Percentiles rank a stretch among this genome's conserved stretches.
phyloP scores from a whole-genome alignment of 1,139 yeast species.

The Magnusiomyces ingens region DNA sequence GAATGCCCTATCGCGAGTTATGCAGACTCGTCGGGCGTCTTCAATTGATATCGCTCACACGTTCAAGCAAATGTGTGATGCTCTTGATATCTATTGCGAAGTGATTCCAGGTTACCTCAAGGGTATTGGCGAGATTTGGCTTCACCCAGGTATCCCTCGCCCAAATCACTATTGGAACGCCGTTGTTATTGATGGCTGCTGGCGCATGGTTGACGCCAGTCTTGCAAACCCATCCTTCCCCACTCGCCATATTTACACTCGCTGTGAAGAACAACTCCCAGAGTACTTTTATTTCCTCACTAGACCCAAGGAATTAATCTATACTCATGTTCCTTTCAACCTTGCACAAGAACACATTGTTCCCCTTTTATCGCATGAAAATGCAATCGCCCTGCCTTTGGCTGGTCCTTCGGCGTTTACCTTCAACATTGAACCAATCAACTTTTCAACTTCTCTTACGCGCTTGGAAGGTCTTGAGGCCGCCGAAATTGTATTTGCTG shows the following conservation, averaged over 20 bases:
- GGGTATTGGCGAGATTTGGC: slow-evolving; percentile 55
- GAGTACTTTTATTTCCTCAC: slow-evolving; percentile 68
- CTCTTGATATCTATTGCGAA: slow-evolving; percentile 66
- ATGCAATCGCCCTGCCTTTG: slow-evolving; percentile 76
- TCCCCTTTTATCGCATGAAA: slow-evolving; percentile 74
- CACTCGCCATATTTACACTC: slow-evolving; percentile 27
- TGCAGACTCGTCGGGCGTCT: slow-evolving; percentile 46
- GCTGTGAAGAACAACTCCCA: slow-evolving; percentile 18
- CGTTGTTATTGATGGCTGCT: slow-evolving; percentile 64
- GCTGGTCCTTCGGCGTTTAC: slow-evolving; percentile 74
- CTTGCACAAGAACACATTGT: slow-evolving; percentile 75
- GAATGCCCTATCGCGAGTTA: slow-evolving; percentile 25
- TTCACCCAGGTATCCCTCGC: slow-evolving; percentile 40
- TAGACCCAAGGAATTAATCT: slow-evolving; percentile 66
- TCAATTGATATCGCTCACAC: slow-evolving; percentile 72
- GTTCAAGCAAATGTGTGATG: slow-evolving; percentile 64
- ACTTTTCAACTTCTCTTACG: slow-evolving; percentile 72
- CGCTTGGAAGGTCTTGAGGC: slow-evolving; percentile 67
- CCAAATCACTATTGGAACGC: slow-evolving; percentile 89
- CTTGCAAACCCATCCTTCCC: slow-evolving; percentile 54
- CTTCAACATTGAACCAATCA: slow-evolving; percentile 51
- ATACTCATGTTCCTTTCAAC: slow-evolving; percentile 79
- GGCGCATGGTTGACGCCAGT: slow-evolving; percentile 69
- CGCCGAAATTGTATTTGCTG: slow-evolving; percentile 66
- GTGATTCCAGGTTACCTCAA: slow-evolving; percentile 79